These are phyloP conservation scores for Globisporangium nagaii DNA, from an alignment of 352 stramenopile genomes.

Conservation along the genomic window DNA sequence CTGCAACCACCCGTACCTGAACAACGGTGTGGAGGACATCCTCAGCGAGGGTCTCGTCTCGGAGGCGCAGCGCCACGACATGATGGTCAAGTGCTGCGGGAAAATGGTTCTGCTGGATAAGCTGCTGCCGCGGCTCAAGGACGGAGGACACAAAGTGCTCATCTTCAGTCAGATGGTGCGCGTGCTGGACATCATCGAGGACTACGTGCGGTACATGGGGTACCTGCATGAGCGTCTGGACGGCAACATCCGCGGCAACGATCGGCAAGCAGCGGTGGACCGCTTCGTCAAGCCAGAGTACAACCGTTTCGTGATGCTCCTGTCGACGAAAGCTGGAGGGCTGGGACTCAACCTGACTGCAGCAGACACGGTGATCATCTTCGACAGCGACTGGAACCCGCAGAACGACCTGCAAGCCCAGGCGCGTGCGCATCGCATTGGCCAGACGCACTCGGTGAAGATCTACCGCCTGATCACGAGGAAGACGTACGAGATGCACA, in stretches of 20 bases:
- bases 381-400: constrained; percentile 98
- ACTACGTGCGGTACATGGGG: constrained; percentile 93
- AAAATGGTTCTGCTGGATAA: constrained; percentile 99
- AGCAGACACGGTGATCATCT: constrained; percentile 97
- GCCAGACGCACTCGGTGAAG: constrained; percentile 87
- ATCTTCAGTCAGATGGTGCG: constrained; percentile 99
- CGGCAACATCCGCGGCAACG: constrained; percentile 92
- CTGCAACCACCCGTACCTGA: constrained; percentile 90
- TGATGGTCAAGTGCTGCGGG: constrained; percentile 97
- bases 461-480: constrained; percentile 87
- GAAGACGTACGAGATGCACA: constrained; percentile 95
- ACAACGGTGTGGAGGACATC: constrained; percentile 90
- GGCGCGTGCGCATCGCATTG: constrained; percentile 88
- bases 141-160: constrained; percentile 96
- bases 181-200: constrained; percentile 99
- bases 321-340: constrained; percentile 97
- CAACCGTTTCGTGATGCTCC: constrained; percentile 96
- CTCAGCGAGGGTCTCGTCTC: constrained; percentile 74
- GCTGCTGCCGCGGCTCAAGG: constrained; percentile 95
- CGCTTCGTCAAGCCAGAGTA: constrained; percentile 89
- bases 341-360: constrained; percentile 90
- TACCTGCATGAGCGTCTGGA: constrained; percentile 98
- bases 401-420: constrained; percentile 96
- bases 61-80: constrained; percentile 80
- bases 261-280: constrained; percentile 82